A percentile compares a stretch with the other conserved stretches of the same genome.
These are phyloP conservation scores for Ilex asprella DNA, from an alignment of 257 asterid species.

Conservation along the genomic window DNA sequence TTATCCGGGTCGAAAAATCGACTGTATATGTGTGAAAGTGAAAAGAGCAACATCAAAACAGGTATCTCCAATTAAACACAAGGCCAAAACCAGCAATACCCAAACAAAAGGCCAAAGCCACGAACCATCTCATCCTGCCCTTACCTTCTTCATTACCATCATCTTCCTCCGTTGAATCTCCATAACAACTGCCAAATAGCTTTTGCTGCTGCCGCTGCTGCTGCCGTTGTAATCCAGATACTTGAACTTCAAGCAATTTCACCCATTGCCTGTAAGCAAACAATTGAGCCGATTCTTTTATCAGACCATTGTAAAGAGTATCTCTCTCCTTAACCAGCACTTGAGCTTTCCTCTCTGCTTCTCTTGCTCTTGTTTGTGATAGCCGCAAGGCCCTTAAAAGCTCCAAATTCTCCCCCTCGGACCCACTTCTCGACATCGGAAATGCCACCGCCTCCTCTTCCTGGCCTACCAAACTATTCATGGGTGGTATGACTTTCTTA, in stretches of 20 bases:
- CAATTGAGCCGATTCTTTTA: slow-evolving; percentile 33
- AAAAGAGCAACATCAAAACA: slow-evolving; percentile 8
- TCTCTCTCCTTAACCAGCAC: slow-evolving; percentile 33
- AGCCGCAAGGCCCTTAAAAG: slow-evolving; percentile 44
- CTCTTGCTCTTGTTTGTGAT: slow-evolving; percentile 64
- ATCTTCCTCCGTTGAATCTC: slow-evolving; percentile 8
- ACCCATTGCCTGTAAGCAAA: slow-evolving; percentile 47
- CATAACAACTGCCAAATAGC: background rate
- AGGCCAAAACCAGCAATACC: slow-evolving; percentile 41
- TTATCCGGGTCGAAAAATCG: no score
- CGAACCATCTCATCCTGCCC: slow-evolving; percentile 19
- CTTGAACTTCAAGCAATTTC: slow-evolving; percentile 34
- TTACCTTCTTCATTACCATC: slow-evolving; percentile 9
- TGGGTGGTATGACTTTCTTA: slow-evolving; percentile 17
- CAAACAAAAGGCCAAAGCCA: slow-evolving; percentile 36
- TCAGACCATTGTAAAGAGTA: slow-evolving; percentile 27
- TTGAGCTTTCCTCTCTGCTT: slow-evolving; percentile 48
- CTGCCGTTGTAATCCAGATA: slow-evolving; percentile 18
- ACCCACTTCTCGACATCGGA: background rate
- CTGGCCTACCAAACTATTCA: slow-evolving; percentile 8
- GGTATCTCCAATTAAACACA: slow-evolving; percentile 20
- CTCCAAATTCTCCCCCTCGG: slow-evolving; percentile 33
- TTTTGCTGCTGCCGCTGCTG: background rate
- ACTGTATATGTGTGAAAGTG: no score
- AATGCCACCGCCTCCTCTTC: slow-evolving; percentile 6